phyloP scores from a whole-genome alignment of 2,329 filamentous ascomycete genomes.

The Cercospora janseana region DNA sequence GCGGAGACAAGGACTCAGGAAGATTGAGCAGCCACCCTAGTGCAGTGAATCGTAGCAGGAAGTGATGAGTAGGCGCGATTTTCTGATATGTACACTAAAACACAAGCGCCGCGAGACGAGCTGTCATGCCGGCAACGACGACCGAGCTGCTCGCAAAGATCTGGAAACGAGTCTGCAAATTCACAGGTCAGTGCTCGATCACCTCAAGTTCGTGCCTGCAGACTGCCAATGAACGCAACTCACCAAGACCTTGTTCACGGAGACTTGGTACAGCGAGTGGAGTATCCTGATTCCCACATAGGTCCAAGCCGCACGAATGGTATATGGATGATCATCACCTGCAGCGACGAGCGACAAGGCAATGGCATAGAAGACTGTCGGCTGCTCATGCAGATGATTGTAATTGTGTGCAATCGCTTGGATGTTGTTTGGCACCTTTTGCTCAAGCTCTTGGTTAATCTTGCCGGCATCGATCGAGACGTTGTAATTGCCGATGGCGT shows the following conservation, averaged over 20 bases:
- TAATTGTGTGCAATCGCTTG: slow-evolving; percentile 22
- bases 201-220: background rate
- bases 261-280: slow-evolving; percentile 44
- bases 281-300: slow-evolving; percentile 44
- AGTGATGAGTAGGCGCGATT: no score
- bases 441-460: slow-evolving; percentile 5
- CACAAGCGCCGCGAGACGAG: background rate
- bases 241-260: slow-evolving; percentile 39
- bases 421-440: slow-evolving; percentile 10
- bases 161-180: slow-evolving; percentile 5
- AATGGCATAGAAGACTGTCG: slow-evolving; percentile 44
- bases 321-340: slow-evolving; percentile 30
- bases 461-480: slow-evolving; percentile 10
- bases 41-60: no score
- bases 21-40: background rate
- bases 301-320: slow-evolving; percentile 41
- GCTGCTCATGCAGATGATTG: slow-evolving; percentile 28
- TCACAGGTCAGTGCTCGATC: background rate
- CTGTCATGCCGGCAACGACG: slow-evolving; percentile 5
- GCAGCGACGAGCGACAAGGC: slow-evolving; percentile 36
- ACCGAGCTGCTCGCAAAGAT: slow-evolving; percentile 8
- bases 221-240: background rate
- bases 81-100: slow-evolving; percentile 3
- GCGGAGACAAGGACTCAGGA: no score
- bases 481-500: slow-evolving; percentile 12